Conservation (phyloP, 2,329 filamentous ascomycete genomes). For the Colletotrichum lindemuthianum region DNA sequence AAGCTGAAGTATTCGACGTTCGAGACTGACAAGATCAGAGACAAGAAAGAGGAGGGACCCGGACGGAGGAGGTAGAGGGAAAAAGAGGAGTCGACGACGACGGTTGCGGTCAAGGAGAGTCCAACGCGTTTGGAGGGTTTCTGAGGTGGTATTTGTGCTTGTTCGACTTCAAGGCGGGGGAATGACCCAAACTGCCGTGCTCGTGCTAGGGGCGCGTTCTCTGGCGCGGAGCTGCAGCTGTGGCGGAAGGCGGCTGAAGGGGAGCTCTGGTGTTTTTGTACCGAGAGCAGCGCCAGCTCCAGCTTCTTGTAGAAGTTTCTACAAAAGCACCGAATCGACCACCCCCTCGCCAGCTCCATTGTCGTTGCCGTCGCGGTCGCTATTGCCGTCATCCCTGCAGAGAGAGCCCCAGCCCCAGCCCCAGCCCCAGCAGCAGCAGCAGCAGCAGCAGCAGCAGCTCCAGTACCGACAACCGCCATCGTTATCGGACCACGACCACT, state of each 20-base stretch:
- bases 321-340: conserved; percentile 39
- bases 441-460: too few species aligned
- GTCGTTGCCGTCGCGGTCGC: conserved; percentile 28
- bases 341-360: conserved; percentile 31
- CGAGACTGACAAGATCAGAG: neutral
- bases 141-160: conserved; percentile 25
- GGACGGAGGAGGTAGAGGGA: neutral
- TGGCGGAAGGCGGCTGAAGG: conserved; percentile 34
- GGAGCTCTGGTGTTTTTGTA: conserved; percentile 48
- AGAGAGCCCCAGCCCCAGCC: conserved; percentile 18
- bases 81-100: conserved; percentile 18
- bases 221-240: conserved; percentile 40
- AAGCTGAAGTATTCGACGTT: conserved; percentile 3
- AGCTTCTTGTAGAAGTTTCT: conserved; percentile 56
- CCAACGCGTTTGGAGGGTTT: conserved; percentile 13
- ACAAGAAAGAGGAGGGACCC: neutral
- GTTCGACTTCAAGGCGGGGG: neutral
- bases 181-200: conserved; percentile 30
- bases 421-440: too few species aligned
- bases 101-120: conserved; percentile 7
- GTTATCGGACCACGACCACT: too few species aligned
- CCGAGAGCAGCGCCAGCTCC: conserved; percentile 49
- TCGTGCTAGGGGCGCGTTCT: conserved; percentile 32
- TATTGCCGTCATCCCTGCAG: conserved; percentile 1
- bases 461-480: too few species aligned